Conservation (phyloP, 2,329 filamentous ascomycete species). For the Apiospora pterosperma region DNA sequence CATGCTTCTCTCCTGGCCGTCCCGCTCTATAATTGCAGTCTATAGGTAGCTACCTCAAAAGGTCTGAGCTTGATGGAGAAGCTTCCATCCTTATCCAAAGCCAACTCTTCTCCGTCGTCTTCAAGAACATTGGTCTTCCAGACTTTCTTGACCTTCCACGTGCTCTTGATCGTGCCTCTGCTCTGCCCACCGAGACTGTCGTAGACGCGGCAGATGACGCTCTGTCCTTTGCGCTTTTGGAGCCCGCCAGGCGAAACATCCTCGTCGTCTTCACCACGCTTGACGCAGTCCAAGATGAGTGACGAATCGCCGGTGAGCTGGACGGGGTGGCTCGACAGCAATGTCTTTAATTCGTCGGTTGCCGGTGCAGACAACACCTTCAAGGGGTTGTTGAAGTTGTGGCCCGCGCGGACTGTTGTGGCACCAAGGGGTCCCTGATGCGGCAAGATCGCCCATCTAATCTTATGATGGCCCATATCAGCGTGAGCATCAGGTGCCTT, state of each 20-base stretch:
- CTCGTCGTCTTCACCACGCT: conserved; percentile 86
- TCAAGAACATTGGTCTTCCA: conserved; percentile 86
- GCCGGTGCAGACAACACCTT: conserved; percentile 43
- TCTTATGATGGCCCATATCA: conserved; percentile 86
- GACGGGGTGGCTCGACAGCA: conserved; percentile 46
- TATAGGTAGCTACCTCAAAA: conserved; percentile 83
- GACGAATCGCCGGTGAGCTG: conserved; percentile 63
- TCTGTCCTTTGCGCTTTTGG: conserved; percentile 69
- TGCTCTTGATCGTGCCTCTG: conserved; percentile 66
- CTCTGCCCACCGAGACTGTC: conserved; percentile 83
- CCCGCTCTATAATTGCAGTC: conserved; percentile 44
- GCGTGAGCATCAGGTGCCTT: conserved; percentile 93
- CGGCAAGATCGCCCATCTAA: conserved; percentile 87
- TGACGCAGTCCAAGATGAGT: conserved; percentile 82
- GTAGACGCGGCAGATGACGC: conserved; percentile 81
- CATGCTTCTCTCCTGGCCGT: neutral
- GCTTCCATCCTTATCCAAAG: conserved; percentile 42
- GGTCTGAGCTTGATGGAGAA: conserved; percentile 66
- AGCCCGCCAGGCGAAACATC: conserved; percentile 61
- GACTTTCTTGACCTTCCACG: conserved; percentile 69
- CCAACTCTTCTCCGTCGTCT: conserved; percentile 71
- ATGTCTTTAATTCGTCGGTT: conserved; percentile 25
- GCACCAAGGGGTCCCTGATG: conserved; percentile 71
- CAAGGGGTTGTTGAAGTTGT: conserved; percentile 86
- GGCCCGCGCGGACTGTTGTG: conserved; percentile 76